Percentiles rank a stretch among this genome's conserved stretches.
Conservation (phyloP, 176 grass and related monocot species). For the Triticum turgidum region DNA sequence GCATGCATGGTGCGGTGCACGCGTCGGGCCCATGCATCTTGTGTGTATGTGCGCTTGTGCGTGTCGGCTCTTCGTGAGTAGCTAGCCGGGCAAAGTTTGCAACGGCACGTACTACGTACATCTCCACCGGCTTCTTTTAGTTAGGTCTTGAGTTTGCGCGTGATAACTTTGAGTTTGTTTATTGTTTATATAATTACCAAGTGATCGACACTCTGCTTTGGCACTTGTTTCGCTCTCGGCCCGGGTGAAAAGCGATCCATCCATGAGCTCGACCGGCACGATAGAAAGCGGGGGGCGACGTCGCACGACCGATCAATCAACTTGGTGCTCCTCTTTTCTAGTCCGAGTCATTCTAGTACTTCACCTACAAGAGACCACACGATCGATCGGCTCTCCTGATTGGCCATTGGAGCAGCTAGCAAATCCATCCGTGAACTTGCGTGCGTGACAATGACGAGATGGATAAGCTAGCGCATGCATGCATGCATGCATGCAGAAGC, state of each 20-base stretch:
- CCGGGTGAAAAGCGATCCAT: neutral
- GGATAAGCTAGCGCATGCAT: neutral
- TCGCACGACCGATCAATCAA: no score
- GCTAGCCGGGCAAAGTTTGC: neutral
- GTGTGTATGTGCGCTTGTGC: no score
- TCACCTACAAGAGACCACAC: neutral
- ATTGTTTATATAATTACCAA: neutral
- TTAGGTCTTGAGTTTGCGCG: neutral
- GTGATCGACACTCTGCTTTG: neutral
- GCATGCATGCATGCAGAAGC: no score
- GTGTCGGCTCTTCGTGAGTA: neutral
- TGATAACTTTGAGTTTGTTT: neutral
- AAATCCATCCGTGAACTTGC: no score
- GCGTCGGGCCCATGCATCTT: neutral
- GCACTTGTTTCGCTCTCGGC: no score
- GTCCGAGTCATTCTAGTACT: neutral
- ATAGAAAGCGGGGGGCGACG: no score
- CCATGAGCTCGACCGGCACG: no score
- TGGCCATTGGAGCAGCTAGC: neutral
- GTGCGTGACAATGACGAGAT: no score
- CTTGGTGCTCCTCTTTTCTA: no score
- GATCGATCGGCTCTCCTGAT: neutral
- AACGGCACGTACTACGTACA: neutral
- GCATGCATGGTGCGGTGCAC: neutral
- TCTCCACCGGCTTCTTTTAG: neutral